Conservation (phyloP, 208 protist species). For the Leishmania guyanensis region DNA sequence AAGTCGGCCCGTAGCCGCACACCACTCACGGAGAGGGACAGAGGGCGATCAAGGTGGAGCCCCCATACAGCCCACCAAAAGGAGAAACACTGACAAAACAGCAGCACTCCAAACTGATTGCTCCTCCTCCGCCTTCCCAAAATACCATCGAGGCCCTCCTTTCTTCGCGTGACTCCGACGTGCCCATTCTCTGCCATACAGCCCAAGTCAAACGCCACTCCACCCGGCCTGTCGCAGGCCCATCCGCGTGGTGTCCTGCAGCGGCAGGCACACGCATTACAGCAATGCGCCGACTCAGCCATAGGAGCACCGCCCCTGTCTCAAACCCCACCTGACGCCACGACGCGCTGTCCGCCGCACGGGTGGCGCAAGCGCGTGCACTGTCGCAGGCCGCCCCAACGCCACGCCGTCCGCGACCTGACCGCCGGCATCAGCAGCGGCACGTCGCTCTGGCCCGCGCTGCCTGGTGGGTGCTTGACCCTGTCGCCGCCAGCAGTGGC, state of each 20-base stretch:
- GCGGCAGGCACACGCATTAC: not conserved
- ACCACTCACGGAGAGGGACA: not conserved
- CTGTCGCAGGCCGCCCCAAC: not conserved
- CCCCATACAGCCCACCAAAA: not conserved
- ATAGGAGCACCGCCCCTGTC: not conserved
- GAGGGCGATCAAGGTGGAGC: not conserved
- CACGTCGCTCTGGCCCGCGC: not conserved
- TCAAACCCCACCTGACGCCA: not conserved
- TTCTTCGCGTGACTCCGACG: not conserved
- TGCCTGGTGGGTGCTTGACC: too few species aligned
- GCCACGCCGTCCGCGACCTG: not conserved
- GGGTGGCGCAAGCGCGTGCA: too few species aligned
- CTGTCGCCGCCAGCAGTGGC: too few species aligned
- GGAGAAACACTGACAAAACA: too few species aligned
- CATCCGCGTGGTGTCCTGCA: not conserved
- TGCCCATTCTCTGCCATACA: not conserved
- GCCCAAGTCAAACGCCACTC: not conserved
- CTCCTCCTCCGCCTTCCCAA: too few species aligned
- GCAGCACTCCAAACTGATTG: too few species aligned
- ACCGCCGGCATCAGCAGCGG: not conserved
- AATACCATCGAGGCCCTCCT: not conserved
- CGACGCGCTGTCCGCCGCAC: too few species aligned
- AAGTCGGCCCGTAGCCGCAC: not conserved
- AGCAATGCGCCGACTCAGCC: not conserved
- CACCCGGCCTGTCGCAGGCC: not conserved